Conservation (phyloP, 768 basidiomycete species). For the Suillus americanus region DNA sequence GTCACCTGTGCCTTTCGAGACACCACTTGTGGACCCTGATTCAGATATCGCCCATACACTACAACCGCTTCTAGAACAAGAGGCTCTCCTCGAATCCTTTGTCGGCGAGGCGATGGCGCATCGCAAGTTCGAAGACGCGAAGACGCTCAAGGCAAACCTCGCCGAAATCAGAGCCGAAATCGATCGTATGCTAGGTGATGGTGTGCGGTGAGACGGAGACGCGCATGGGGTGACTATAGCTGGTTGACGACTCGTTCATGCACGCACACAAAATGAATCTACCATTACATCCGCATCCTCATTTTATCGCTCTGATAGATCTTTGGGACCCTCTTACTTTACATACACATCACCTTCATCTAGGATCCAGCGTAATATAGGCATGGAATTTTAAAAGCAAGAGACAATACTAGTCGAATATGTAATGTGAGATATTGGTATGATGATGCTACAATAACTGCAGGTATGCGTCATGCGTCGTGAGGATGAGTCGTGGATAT, state of each 20-base stretch:
- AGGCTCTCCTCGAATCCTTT: constrained; percentile 86
- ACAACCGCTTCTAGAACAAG: constrained; percentile 92
- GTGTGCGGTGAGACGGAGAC: constrained; percentile 15
- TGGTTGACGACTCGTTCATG: not conserved
- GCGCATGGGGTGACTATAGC: not conserved
- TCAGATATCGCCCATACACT: constrained; percentile 69
- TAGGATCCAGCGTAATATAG: constrained; percentile 7
- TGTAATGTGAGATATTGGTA: constrained; percentile 8
- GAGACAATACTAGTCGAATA: constrained; percentile 4
- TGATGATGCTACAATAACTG: constrained; percentile 4
- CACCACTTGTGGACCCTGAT: constrained; percentile 54
- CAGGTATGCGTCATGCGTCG: not conserved
- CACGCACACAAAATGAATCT: not conserved
- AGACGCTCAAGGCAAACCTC: constrained; percentile 76
- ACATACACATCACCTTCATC: not conserved
- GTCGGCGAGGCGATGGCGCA: constrained; percentile 87
- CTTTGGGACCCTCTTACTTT: not conserved
- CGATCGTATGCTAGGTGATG: constrained; percentile 54
- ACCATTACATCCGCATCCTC: not conserved
- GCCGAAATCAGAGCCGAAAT: constrained; percentile 86
- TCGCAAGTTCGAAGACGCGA: constrained; percentile 94
- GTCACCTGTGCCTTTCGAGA: constrained; percentile 15
- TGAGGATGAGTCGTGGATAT: not conserved
- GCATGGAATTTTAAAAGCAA: constrained; percentile 5
- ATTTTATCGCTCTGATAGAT: constrained; percentile 2